Percentiles rank a stretch among this genome's conserved stretches.
phyloP scores from a whole-genome alignment of 768 basidiomycete genomes.

The Xanthoconium stramineum region DNA sequence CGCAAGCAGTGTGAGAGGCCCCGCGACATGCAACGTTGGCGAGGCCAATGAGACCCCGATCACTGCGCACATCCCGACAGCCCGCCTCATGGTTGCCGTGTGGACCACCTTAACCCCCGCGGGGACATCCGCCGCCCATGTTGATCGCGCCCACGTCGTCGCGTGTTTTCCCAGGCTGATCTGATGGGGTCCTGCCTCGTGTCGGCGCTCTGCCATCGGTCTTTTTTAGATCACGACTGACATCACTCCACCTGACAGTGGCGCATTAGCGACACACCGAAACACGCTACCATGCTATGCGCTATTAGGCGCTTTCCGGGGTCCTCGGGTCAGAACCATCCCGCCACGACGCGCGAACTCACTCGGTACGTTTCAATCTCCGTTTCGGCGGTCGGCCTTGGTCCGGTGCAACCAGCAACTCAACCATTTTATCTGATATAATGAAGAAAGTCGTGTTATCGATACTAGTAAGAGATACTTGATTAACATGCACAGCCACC shows the following conservation, averaged over 20 bases:
- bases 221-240: slow-evolving; percentile 14
- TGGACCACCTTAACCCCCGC: slow-evolving; percentile 4
- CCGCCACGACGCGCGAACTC: slow-evolving; percentile 2
- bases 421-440: neutral
- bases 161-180: slow-evolving; percentile 16
- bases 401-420: no score
- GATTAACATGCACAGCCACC: slow-evolving; percentile 2
- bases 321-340: slow-evolving; percentile 1
- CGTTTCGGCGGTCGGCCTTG: slow-evolving; percentile 7
- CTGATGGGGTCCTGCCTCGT: slow-evolving; percentile 29
- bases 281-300: neutral
- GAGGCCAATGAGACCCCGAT: slow-evolving; percentile 24
- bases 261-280: neutral
- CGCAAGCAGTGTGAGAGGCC: slow-evolving; percentile 13
- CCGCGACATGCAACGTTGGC: slow-evolving; percentile 31
- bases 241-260: slow-evolving; percentile 9
- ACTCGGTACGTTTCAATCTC: neutral
- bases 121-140: slow-evolving; percentile 2
- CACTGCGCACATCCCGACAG: slow-evolving; percentile 20
- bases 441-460: no score
- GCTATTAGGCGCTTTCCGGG: slow-evolving; percentile 4
- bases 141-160: slow-evolving; percentile 5
- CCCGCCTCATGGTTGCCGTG: slow-evolving; percentile 24
- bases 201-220: slow-evolving; percentile 26
- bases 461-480: no score